These are phyloP conservation scores for Mucor ambiguus DNA, from an alignment of 371 early-diverging fungal genomes.

Conservation along the genomic window DNA sequence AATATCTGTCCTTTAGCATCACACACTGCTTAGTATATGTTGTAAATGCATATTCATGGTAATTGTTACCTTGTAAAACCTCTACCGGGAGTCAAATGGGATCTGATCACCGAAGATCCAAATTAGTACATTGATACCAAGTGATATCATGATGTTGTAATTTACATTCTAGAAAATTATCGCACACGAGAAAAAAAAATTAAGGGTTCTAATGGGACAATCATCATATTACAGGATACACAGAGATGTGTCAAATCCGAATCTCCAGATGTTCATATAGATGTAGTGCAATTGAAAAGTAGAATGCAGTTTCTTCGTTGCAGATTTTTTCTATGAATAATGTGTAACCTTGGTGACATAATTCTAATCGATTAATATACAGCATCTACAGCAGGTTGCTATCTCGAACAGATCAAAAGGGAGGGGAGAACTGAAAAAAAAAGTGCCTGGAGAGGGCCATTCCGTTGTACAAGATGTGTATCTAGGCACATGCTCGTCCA, in stretches of 20 bases:
- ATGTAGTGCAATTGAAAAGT: background rate
- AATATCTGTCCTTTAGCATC: background rate
- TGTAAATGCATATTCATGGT: background rate
- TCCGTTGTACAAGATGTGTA: background rate
- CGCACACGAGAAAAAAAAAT: background rate
- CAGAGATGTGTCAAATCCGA: background rate
- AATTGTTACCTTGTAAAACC: background rate
- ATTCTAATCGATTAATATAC: background rate
- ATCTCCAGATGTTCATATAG: background rate
- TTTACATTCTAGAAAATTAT: background rate
- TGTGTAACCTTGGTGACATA: slow-evolving; percentile 3
- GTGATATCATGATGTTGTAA: slow-evolving; percentile 5
- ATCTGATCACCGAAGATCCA: background rate
- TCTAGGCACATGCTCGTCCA: background rate
- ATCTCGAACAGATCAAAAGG: background rate
- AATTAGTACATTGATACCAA: slow-evolving; percentile 1
- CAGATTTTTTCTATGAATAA: background rate
- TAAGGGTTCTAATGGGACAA: background rate
- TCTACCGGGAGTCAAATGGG: background rate
- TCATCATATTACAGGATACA: background rate
- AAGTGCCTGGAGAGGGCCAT: background rate
- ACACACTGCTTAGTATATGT: background rate
- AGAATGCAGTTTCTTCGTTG: background rate
- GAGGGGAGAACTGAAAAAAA: too few species aligned
- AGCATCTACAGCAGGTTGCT: background rate